Conservation (phyloP, 441 rosid genomes). For the Populus tomentosa region DNA sequence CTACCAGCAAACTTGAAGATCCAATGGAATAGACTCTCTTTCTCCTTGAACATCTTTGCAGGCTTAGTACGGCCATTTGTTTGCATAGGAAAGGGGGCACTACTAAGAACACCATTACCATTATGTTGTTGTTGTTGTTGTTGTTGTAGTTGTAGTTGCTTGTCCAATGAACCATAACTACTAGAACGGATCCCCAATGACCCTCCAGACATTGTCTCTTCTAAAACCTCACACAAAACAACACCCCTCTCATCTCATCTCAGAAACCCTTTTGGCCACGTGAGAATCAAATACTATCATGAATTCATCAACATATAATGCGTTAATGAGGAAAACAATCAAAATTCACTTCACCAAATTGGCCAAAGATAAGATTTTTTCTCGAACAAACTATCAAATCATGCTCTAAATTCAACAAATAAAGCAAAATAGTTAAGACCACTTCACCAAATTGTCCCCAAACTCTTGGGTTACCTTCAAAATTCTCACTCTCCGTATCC, state of each 20-base stretch:
- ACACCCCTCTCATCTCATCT: constrained; percentile 48
- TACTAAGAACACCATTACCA: constrained; percentile 27
- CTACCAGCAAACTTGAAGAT: no score
- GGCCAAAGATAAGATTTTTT: not conserved
- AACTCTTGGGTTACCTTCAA: constrained; percentile 21
- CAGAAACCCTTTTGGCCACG: constrained; percentile 6
- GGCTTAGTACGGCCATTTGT: constrained; percentile 53
- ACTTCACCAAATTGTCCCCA: constrained; percentile 22
- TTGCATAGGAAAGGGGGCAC: constrained; percentile 43
- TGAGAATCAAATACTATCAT: not conserved
- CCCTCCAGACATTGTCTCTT: constrained; percentile 65
- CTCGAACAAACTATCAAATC: not conserved
- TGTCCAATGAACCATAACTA: constrained; percentile 92
- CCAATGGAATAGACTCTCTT: no score
- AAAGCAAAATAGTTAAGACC: constrained; percentile 10
- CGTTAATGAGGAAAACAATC: not conserved
- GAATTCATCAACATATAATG: constrained; percentile 3
- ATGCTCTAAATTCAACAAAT: not conserved
- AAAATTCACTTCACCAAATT: constrained; percentile 17
- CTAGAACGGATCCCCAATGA: constrained; percentile 86
- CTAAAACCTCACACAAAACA: constrained; percentile 22
- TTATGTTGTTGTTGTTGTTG: constrained; percentile 54
- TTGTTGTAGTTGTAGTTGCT: constrained; percentile 31
- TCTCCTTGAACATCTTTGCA: constrained; percentile 73
- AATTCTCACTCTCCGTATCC: constrained; percentile 15